Evolutionary conservation across 192 early-diverging fungal species (phyloP), one percentile per base, ranked within the genome.

Genomic region (Radiomyces spectabilis): DNA sequence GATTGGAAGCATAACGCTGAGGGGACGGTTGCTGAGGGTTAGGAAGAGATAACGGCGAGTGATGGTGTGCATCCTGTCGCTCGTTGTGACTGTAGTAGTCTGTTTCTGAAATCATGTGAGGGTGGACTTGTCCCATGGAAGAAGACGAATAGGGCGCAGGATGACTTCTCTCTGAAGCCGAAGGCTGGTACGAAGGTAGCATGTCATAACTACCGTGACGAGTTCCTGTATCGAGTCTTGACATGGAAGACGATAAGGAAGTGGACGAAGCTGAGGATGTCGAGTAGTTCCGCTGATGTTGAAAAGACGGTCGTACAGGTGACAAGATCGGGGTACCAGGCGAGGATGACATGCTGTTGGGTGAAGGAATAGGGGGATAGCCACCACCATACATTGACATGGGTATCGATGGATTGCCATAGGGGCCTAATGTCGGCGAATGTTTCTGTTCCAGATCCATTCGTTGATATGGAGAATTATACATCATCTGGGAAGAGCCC

Each of bases 271-370:
- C 24, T 19, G 45, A 38, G 12, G 55, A 47, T 16, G 33, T 57
- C 12, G 55, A 57, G 21, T 57, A 57, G 22, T 57, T 43, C 13
- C 55, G 29, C 1, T 18, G 26, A 8, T 57, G 55, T 3, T 57
- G 55, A 9, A 35, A 57, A 5, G 55, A 57, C 12, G 42, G 55
- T 30, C 55, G 44, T 29, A 34, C 55, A 10, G 55, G 55, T 12
- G 55, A 57, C 12, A 57, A 37, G 44, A 57, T 57, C 6, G 55
- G 55, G 7, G 55, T 57, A 29, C 33, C 42, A 6, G 55, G 55
- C 25, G 55, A 57, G 1, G 55, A 57, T 15, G 55, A 44, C 55
- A 57, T 57, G 7, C 55, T 44, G 7, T 43, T 32, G 29, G 59
- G 51, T 8, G 49, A 53, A 27, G 59, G 59, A 18, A 60, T 41